Conservation (phyloP, 495 filamentous ascomycete genomes). For the Penicillium simplicissimum region DNA sequence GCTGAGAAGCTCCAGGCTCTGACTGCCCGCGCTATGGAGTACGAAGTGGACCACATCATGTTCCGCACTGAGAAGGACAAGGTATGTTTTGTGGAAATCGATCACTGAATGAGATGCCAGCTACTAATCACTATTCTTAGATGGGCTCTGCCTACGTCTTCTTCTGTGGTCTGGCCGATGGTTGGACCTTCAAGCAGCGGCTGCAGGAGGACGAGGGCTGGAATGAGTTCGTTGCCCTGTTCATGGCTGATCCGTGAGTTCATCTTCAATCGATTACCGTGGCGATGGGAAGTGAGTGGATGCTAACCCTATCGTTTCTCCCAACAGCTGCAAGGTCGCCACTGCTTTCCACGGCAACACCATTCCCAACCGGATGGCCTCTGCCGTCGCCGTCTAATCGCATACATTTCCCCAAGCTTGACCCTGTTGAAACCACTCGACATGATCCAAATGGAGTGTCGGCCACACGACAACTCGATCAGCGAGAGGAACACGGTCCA, state of each 20-base stretch:
- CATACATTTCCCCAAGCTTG: neutral
- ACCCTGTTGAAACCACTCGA: neutral
- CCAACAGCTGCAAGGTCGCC: conserved; percentile 37
- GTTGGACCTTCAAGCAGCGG: conserved; percentile 34
- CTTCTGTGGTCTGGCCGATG: conserved; percentile 46
- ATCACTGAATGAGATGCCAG: neutral
- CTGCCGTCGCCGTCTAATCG: neutral
- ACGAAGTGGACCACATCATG: conserved; percentile 9
- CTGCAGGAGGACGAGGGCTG: conserved; percentile 1
- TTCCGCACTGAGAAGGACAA: neutral
- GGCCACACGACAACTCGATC: neutral
- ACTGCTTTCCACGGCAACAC: conserved; percentile 35
- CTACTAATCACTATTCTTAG: conserved; percentile 9
- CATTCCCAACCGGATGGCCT: neutral
- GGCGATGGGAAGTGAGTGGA: neutral
- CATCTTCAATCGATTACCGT: neutral
- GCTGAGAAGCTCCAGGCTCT: neutral
- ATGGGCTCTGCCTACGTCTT: conserved; percentile 33
- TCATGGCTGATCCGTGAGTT: conserved; percentile 47
- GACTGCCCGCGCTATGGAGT: neutral
- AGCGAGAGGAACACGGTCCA: neutral
- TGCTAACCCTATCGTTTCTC: neutral
- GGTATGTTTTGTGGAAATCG: neutral
- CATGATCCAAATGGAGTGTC: neutral
- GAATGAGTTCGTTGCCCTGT: conserved; percentile 35